These are phyloP conservation scores for Lasiosphaeria hispida DNA, from an alignment of 495 filamentous ascomycete genomes.

Conservation along the genomic window DNA sequence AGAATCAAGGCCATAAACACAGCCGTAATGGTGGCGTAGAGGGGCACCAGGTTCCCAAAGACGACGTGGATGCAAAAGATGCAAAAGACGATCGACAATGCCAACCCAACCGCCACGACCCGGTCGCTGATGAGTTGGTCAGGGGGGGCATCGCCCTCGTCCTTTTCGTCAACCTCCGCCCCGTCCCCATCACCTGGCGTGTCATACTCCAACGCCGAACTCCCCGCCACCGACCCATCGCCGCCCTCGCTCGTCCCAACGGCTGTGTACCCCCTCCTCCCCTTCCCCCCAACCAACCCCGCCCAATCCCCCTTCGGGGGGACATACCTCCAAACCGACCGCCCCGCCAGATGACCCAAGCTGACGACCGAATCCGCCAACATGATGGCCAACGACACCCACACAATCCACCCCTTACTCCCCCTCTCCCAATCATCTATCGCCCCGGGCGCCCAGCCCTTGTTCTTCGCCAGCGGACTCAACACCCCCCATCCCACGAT, in stretches of 20 bases:
- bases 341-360: slow-evolving; percentile 73
- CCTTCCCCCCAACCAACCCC: not conserved
- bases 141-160: slow-evolving; percentile 68
- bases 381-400: slow-evolving; percentile 95
- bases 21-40: slow-evolving; percentile 73
- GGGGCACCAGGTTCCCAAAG: slow-evolving; percentile 66
- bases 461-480: slow-evolving; percentile 79
- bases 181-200: not conserved
- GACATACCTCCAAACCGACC: slow-evolving; percentile 25
- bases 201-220: too few relatives aligned
- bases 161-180: slow-evolving; percentile 11
- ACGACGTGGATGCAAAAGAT: slow-evolving; percentile 73
- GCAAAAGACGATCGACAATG: slow-evolving; percentile 75
- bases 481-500: slow-evolving; percentile 88
- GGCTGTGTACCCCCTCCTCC: slow-evolving; percentile 13
- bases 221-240: too few relatives aligned
- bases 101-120: slow-evolving; percentile 69
- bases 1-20: slow-evolving; percentile 85
- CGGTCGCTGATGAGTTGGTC: slow-evolving; percentile 75
- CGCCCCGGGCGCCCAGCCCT: slow-evolving; percentile 84
- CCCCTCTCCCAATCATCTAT: slow-evolving; percentile 86
- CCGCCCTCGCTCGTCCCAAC: not conserved
- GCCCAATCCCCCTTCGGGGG: slow-evolving; percentile 11
- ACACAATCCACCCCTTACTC: slow-evolving; percentile 98
- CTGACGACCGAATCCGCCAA: slow-evolving; percentile 88